Conservation (phyloP, 352 stramenopile genomes). For the Phytophthora colocasiae region DNA sequence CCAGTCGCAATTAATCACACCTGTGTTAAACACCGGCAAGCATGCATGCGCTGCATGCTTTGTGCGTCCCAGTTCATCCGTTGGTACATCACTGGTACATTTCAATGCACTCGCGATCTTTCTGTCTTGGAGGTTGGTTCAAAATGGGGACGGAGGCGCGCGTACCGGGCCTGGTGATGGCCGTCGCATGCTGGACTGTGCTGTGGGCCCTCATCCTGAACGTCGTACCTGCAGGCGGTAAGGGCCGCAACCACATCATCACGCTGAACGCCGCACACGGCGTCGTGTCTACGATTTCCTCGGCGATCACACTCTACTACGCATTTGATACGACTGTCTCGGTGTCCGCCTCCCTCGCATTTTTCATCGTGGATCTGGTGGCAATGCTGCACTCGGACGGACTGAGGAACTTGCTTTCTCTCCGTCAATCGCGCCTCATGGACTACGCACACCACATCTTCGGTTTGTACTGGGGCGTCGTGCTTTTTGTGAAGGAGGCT, state of each 20-base stretch:
- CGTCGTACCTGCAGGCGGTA: constrained; percentile 44
- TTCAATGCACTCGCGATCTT: no score
- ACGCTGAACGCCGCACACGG: constrained; percentile 75
- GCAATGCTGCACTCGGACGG: constrained; percentile 68
- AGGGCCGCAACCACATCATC: constrained; percentile 70
- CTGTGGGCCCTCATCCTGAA: constrained; percentile 63
- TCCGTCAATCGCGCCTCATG: constrained; percentile 65
- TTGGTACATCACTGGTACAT: constrained; percentile 1
- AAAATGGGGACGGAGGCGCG: constrained; percentile 30
- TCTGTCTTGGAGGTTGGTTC: no score
- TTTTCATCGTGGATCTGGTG: constrained; percentile 75
- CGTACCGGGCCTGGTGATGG: constrained; percentile 38
- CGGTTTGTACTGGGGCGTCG: constrained; percentile 64
- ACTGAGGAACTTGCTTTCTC: constrained; percentile 37
- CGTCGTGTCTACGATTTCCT: constrained; percentile 62
- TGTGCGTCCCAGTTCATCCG: background rate
- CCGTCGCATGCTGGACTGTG: constrained; percentile 50
- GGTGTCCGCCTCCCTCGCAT: constrained; percentile 66
- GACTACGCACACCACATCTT: constrained; percentile 80
- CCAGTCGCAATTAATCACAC: no score
- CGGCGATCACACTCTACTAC: constrained; percentile 51
- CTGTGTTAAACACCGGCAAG: no score
- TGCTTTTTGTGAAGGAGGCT: constrained; percentile 70
- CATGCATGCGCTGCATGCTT: no score
- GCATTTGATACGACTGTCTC: constrained; percentile 61